phyloP scores from a whole-genome alignment of 2,329 filamentous ascomycete species.

The Emergomyces orientalis region DNA sequence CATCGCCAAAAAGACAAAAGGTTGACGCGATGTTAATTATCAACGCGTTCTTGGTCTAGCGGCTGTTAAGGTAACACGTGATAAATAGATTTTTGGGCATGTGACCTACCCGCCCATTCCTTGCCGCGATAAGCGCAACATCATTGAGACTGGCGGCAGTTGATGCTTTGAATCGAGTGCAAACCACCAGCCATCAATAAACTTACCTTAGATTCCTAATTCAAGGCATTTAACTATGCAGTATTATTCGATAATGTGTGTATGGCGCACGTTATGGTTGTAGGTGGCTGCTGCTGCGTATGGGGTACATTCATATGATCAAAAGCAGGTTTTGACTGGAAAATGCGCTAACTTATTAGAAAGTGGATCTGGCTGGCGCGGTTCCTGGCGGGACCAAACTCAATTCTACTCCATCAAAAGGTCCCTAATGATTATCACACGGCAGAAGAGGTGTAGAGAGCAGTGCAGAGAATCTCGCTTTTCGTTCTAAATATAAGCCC shows the following conservation, averaged over 20 bases:
- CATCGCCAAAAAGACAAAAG: not conserved
- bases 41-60: conserved; percentile 13
- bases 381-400: not conserved
- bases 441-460: no score
- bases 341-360: no score
- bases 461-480: not conserved
- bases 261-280: no score
- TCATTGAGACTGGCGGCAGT: not conserved
- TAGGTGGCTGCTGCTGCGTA: no score
- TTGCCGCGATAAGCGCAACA: not conserved
- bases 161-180: no score
- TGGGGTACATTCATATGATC: no score
- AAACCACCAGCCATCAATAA: no score
- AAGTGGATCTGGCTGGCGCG: not conserved
- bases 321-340: no score
- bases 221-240: no score
- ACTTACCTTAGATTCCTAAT: no score
- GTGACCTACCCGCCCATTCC: not conserved
- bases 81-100: not conserved
- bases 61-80: not conserved
- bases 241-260: no score
- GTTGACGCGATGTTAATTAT: conserved; percentile 3
- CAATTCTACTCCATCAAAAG: not conserved
- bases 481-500: not conserved
- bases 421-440: no score